Conservation (phyloP, 225 moss, liverwort and hornwort genomes). For the Neckera pumila region DNA sequence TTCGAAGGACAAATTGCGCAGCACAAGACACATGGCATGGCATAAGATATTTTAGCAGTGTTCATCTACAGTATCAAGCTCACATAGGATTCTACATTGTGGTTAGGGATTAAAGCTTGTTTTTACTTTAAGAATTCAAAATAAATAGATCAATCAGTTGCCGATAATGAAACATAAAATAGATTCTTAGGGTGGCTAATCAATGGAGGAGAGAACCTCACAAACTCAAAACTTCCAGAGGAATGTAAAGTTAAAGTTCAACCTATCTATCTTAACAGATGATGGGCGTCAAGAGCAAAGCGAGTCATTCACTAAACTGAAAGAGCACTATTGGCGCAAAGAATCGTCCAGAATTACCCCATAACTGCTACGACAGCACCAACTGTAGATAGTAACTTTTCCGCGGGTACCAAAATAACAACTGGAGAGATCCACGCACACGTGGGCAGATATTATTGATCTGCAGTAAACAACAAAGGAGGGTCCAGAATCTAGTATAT, state of each 20-base stretch:
- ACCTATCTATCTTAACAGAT: neutral
- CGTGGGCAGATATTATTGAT: neutral
- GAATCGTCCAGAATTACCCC: neutral
- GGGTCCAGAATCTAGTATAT: neutral
- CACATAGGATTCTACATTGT: neutral
- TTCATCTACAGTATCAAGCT: neutral
- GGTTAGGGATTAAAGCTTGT: neutral
- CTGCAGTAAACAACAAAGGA: neutral
- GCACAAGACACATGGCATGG: neutral
- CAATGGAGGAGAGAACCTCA: neutral
- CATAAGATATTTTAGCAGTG: neutral
- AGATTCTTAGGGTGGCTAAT: neutral
- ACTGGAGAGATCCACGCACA: neutral
- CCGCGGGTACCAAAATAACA: neutral
- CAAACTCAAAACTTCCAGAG: neutral
- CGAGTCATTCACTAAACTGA: neutral
- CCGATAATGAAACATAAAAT: neutral
- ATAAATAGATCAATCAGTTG: neutral
- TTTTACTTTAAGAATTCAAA: neutral
- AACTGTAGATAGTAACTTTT: neutral
- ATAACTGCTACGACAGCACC: neutral
- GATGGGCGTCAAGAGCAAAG: neutral
- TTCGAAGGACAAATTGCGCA: neutral
- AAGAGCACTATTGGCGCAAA: neutral
- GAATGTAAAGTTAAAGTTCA: neutral